Evolutionary conservation across 768 basidiomycete genomes (phyloP).

Genomic region (Dendrothele bispora): DNA sequence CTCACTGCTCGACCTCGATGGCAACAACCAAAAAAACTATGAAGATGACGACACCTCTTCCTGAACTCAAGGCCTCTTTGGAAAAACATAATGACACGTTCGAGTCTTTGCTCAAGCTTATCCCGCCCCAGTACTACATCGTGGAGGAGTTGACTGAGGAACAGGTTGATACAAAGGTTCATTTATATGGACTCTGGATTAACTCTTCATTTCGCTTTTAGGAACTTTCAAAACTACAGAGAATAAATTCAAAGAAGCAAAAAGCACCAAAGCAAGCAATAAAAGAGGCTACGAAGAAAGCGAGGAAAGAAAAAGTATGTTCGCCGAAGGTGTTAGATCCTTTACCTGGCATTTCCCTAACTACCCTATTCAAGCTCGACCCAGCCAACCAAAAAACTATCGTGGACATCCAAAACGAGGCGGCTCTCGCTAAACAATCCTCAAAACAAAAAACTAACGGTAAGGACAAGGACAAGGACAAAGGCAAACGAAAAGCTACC

Average conservation of each 20-base stretch:
- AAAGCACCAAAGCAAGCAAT: conserved; percentile 82
- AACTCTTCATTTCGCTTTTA: conserved; percentile 19
- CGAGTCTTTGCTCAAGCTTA: conserved; percentile 77
- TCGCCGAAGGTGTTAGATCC: too few species aligned
- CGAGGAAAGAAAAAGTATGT: conserved; percentile 80
- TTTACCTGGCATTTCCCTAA: too few species aligned
- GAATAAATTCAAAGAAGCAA: conserved; percentile 86
- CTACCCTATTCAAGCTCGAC: conserved; percentile 72
- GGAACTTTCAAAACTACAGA: conserved; percentile 73
- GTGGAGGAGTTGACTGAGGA: conserved; percentile 65
- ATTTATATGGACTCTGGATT: background rate
- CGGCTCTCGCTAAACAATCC: conserved; percentile 6
- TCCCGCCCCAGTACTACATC: conserved; percentile 89
- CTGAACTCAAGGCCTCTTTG: conserved; percentile 55
- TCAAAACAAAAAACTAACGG: too few species aligned
- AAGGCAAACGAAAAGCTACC: conserved; percentile 22
- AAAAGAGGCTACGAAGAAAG: conserved; percentile 88
- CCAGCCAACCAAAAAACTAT: conserved; percentile 82
- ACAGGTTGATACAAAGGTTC: conserved; percentile 43
- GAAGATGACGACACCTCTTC: conserved; percentile 14
- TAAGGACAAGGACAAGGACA: too few species aligned
- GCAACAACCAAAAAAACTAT: too few species aligned
- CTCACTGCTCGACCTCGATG: background rate
- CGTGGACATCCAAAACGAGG: conserved; percentile 72
- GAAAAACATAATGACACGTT: conserved; percentile 87